Evolutionary conservation across 163 green algal species (phyloP), one percentile per base, ranked within the genome.

Genomic region (Chloroidium sp.): DNA sequence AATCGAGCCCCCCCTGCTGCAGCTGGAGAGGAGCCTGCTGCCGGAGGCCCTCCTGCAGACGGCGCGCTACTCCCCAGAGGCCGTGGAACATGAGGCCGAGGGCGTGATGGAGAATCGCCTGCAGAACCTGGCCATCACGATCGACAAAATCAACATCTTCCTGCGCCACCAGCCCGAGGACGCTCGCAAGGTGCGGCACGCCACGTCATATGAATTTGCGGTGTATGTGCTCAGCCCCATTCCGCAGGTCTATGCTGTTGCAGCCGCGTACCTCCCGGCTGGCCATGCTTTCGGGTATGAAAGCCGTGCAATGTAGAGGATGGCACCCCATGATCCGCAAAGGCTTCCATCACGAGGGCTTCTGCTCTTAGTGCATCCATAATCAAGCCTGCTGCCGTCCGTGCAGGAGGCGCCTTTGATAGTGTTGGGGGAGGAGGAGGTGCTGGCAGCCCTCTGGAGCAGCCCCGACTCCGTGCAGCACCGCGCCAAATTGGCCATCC

Each of bases 61-160:
- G 59, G 95, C 91, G 93, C 83, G 95, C n/a, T 75, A 90, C 60
- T 95, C 95, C 82, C 95, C 92, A 91, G 89, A 87, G 0, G 84
- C 87, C 2, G 77, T 94, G 59, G 87, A 86, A 13, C 78, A 92
- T 69, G 85, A 91, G 76, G 95, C 76, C 69, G 62, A 78, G 75
- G 92, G 92, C 59, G 92, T 97, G 69, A 80, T 82, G 62, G 86
- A 87, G 12, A 95, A 94, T 86, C 85, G 94, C 13, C 79, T 97
- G 75, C 91, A 95, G 82, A 95, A 96, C 83, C 86, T 97, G 62
- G 91, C 87, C 8, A 93, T 97, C 80, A 96, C 91, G 12, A 68
- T 97, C 69, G 92, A 97, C 88, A 97, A 97, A 85, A 87, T 95
- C 8, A 90, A 90, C 79, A 82, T 91, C 79, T 89, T 89, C 74